These are phyloP conservation scores for Penicillium cataractarum DNA, from an alignment of 495 filamentous ascomycete genomes.

Conservation along the genomic window DNA sequence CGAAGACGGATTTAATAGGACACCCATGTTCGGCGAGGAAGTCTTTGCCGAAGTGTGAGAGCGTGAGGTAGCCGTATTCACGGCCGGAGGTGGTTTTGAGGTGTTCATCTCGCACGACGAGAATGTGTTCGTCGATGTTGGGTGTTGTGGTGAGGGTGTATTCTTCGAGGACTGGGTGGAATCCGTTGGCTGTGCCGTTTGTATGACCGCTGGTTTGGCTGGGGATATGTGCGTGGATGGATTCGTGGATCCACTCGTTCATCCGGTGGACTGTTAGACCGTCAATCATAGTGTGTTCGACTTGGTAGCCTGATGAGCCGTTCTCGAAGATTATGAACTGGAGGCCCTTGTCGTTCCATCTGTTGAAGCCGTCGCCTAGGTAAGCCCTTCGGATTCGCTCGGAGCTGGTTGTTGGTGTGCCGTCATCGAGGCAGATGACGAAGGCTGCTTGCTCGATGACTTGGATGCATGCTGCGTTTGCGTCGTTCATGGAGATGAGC, in stretches of 20 bases:
- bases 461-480: slow-evolving; percentile 1
- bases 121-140: background rate
- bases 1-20: slow-evolving; percentile 7
- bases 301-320: background rate
- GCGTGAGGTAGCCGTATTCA: background rate
- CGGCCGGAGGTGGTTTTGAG: background rate
- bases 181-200: background rate
- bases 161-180: background rate
- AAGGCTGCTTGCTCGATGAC: slow-evolving; percentile 2
- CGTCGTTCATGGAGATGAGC: background rate
- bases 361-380: slow-evolving; percentile 6
- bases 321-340: slow-evolving; percentile 1
- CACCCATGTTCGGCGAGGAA: background rate
- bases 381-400: slow-evolving; percentile 2
- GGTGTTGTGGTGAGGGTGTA: slow-evolving; percentile 1
- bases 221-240: slow-evolving; percentile 1
- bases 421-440: slow-evolving; percentile 4
- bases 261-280: slow-evolving; percentile 6
- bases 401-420: slow-evolving; percentile 1
- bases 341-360: slow-evolving; percentile 6
- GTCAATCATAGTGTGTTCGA: slow-evolving; percentile 1
- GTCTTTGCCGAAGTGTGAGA: slow-evolving; percentile 1
- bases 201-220: background rate
- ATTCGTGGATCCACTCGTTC: slow-evolving; percentile 5
- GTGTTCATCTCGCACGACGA: background rate